These are phyloP conservation scores for Lodderomyces jiufengensis DNA, from an alignment of 1,139 yeast species.

Conservation along the genomic window DNA sequence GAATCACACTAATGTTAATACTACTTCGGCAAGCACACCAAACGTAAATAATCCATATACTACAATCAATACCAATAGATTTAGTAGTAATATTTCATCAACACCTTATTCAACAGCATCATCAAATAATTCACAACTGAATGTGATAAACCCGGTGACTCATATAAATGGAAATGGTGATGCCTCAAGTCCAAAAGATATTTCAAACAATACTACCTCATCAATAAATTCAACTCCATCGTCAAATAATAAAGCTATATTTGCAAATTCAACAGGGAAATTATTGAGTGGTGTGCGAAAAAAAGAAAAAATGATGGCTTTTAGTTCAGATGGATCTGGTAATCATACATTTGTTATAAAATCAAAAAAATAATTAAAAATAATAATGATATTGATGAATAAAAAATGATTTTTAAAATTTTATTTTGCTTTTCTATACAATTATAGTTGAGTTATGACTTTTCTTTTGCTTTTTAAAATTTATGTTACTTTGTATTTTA, in stretches of 20 bases:
- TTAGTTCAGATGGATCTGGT: conserved; percentile 42
- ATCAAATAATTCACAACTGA: conserved; percentile 4
- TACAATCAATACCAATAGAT: conserved; percentile 1
- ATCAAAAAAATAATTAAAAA: conserved; percentile 23
- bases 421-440: no score
- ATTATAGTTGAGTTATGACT: no score
- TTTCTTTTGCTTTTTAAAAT: no score
- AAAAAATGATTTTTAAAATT: no score
- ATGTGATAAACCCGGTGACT: no score
- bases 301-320: conserved; percentile 37
- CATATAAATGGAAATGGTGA: conserved; percentile 7
- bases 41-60: conserved; percentile 1
- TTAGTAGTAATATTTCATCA: conserved; percentile 2
- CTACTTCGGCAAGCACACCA: background rate
- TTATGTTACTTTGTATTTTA: no score
- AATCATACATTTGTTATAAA: conserved; percentile 40
- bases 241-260: conserved; percentile 14
- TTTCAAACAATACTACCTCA: no score
- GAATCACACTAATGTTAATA: background rate
- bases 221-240: background rate
- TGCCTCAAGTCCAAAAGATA: conserved; percentile 5
- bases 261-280: conserved; percentile 24
- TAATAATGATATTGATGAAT: no score
- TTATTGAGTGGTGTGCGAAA: conserved; percentile 22
- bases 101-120: conserved; percentile 10